Evolutionary conservation across 2,329 filamentous ascomycete genomes (phyloP).

Genomic region (Berkeleyomyces basicola): DNA sequence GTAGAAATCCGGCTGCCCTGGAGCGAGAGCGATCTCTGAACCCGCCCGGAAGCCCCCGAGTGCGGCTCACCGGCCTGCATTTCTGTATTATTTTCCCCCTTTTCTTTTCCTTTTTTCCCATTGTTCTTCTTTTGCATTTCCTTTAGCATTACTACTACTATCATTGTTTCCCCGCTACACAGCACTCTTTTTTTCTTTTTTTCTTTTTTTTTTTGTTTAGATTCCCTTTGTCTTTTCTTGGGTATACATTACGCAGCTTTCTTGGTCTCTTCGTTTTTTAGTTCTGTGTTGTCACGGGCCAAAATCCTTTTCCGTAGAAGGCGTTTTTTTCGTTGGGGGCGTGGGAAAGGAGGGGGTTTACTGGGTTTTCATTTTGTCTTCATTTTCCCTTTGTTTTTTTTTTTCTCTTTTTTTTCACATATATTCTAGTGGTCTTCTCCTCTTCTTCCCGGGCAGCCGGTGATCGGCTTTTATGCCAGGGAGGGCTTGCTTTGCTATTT

Average conservation of each 20-base stretch:
- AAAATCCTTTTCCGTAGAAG: neutral
- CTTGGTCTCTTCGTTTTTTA: conserved; percentile 3
- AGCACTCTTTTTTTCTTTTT: neutral
- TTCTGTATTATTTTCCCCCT: neutral
- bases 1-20: conserved; percentile 38
- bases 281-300: neutral
- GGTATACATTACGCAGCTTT: neutral
- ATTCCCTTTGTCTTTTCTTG: neutral
- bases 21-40: conserved; percentile 20
- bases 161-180: neutral
- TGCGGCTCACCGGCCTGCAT: neutral
- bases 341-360: neutral
- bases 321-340: neutral
- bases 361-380: neutral
- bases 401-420: neutral
- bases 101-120: neutral
- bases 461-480: neutral
- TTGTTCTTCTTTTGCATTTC: neutral
- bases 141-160: neutral
- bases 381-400: neutral
- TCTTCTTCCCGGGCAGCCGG: neutral
- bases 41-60: neutral
- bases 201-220: conserved; percentile 2
- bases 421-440: neutral
- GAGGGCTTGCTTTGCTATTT: neutral